Evolutionary conservation across 805 yeast genomes (phyloP).

Genomic region (Saturnispora dispora): DNA sequence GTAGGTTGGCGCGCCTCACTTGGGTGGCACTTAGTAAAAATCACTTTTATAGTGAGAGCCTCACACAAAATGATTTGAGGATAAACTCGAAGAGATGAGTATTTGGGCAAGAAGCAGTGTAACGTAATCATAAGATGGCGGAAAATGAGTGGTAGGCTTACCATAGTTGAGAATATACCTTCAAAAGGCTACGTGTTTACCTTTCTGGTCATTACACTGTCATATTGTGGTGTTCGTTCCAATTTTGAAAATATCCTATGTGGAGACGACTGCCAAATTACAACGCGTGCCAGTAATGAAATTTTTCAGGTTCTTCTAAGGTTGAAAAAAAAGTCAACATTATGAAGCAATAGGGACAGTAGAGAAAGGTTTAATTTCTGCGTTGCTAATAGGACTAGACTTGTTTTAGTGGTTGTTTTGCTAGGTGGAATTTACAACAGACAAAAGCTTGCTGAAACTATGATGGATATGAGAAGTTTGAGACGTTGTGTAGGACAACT

Average conservation of each 20-base stretch:
- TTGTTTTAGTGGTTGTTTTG: background rate
- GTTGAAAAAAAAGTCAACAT: background rate
- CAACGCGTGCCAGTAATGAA: background rate
- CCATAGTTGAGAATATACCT: too few species aligned
- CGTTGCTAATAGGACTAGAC: background rate
- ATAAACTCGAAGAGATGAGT: background rate
- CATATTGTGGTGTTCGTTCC: background rate
- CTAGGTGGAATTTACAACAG: background rate
- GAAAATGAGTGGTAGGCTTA: too few species aligned
- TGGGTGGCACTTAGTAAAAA: background rate
- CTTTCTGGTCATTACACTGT: background rate
- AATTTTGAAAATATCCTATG: too few species aligned
- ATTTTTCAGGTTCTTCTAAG: background rate
- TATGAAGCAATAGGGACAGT: background rate
- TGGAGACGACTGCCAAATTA: background rate
- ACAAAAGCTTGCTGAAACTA: background rate
- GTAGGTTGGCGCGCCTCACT: background rate
- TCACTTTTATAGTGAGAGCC: background rate
- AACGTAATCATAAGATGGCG: background rate
- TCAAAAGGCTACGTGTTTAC: background rate
- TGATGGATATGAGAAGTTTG: background rate
- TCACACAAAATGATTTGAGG: background rate
- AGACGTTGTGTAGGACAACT: conserved; percentile 1
- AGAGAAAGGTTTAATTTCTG: background rate
- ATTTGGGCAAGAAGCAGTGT: background rate